Evolutionary conservation across 495 filamentous ascomycete genomes (phyloP).

Genomic region (Penicillium bialowiezense): DNA sequence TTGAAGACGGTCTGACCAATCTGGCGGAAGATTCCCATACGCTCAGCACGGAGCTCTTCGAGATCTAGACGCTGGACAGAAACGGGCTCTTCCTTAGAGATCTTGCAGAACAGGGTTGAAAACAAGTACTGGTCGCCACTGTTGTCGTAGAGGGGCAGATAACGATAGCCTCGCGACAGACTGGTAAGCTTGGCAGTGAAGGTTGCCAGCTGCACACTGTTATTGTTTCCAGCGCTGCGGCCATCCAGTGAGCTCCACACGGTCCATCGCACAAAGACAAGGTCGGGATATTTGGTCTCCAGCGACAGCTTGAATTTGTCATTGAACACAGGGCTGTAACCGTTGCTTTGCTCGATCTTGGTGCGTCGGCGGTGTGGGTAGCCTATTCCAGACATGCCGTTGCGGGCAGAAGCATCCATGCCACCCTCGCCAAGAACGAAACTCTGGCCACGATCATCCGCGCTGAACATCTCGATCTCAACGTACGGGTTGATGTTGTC

Average conservation of each 20-base stretch:
- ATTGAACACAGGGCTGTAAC: constrained; percentile 85
- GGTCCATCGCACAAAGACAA: constrained; percentile 93
- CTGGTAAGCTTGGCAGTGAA: constrained; percentile 90
- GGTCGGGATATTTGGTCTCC: constrained; percentile 84
- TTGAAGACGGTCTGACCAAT: constrained; percentile 52
- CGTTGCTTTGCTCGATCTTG: constrained; percentile 75
- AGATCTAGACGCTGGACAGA: constrained; percentile 43
- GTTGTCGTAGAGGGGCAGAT: constrained; percentile 85
- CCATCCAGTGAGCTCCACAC: constrained; percentile 79
- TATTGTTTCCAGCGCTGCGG: constrained; percentile 58
- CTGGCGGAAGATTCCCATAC: constrained; percentile 47
- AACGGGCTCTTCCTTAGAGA: constrained; percentile 63
- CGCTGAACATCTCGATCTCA: constrained; percentile 90
- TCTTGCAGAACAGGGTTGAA: constrained; percentile 88
- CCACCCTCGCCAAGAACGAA: constrained; percentile 64
- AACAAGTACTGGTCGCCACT: constrained; percentile 90
- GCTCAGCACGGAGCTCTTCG: constrained; percentile 50
- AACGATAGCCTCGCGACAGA: constrained; percentile 92
- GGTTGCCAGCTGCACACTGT: constrained; percentile 67
- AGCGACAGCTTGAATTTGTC: constrained; percentile 71
- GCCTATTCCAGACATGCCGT: constrained; percentile 67
- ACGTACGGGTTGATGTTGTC: constrained; percentile 87
- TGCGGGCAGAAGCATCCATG: constrained; percentile 65
- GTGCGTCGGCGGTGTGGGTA: constrained; percentile 77
- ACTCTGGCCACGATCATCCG: constrained; percentile 79